These are phyloP conservation scores for Globisporangium middletonii DNA, from an alignment of 352 stramenopile genomes.

Conservation along the genomic window DNA sequence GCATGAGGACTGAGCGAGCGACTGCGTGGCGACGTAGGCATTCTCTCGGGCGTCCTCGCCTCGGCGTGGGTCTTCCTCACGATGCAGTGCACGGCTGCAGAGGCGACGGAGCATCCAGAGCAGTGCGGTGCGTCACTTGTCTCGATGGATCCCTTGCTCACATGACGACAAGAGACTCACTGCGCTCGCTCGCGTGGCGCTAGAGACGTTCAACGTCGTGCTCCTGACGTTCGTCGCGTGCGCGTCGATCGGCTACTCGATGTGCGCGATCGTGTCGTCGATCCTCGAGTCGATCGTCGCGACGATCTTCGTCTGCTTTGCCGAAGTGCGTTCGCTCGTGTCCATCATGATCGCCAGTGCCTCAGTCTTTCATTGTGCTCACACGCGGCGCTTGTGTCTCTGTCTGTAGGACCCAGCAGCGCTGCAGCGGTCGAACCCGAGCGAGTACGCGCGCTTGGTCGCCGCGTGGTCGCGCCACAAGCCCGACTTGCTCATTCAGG, in stretches of 20 bases:
- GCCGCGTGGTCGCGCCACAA: constrained; percentile 66
- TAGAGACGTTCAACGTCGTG: constrained; percentile 84
- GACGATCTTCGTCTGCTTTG: constrained; percentile 87
- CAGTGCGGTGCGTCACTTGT: constrained; percentile 55
- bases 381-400: not conserved
- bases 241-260: constrained; percentile 70
- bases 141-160: not conserved
- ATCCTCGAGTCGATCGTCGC: constrained; percentile 80
- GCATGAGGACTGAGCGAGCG: not conserved
- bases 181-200: not conserved
- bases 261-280: constrained; percentile 81
- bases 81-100: constrained; percentile 54
- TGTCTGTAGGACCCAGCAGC: constrained; percentile 50
- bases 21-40: constrained; percentile 23
- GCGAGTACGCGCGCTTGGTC: constrained; percentile 66
- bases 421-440: constrained; percentile 60
- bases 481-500: constrained; percentile 42
- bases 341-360: not conserved
- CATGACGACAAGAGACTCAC: not conserved
- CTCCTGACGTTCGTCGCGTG: constrained; percentile 72
- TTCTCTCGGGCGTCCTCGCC: constrained; percentile 64
- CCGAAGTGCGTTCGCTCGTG: constrained; percentile 46
- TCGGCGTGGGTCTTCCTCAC: constrained; percentile 67
- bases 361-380: not conserved
- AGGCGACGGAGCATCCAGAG: constrained; percentile 24